phyloP scores from a whole-genome alignment of 2,329 filamentous ascomycete genomes.

The Canariomyces notabilis region DNA sequence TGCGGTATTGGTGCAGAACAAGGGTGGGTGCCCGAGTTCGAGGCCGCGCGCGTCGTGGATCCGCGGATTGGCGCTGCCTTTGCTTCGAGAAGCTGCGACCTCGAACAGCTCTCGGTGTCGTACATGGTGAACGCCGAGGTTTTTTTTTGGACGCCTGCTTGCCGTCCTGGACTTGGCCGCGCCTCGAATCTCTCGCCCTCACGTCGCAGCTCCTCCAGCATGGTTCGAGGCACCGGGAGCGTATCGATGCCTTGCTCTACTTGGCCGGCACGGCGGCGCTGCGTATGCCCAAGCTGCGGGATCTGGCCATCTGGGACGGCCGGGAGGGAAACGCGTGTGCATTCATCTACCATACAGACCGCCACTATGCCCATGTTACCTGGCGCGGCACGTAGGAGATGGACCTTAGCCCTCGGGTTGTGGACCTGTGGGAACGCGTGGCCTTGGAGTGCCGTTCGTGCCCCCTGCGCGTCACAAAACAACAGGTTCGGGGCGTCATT shows the following conservation, averaged over 20 bases:
- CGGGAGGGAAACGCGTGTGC: slow-evolving; percentile 28
- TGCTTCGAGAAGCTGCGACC: slow-evolving; percentile 25
- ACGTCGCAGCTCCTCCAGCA: slow-evolving; percentile 29
- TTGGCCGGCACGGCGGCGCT: slow-evolving; percentile 22
- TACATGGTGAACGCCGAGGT: slow-evolving; percentile 29
- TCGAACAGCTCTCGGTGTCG: slow-evolving; percentile 29
- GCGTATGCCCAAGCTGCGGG: slow-evolving; percentile 30
- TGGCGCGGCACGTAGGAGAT: slow-evolving; percentile 33
- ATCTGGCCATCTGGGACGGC: slow-evolving; percentile 34
- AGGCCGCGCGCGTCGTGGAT: slow-evolving; percentile 6
- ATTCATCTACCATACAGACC: slow-evolving; percentile 29
- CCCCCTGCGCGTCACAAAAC: slow-evolving; percentile 22
- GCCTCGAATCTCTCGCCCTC: slow-evolving; percentile 30
- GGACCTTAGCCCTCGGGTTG: slow-evolving; percentile 24
- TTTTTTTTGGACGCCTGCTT: slow-evolving; percentile 25
- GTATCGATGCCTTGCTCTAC: slow-evolving; percentile 25
- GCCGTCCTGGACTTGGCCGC: slow-evolving; percentile 27
- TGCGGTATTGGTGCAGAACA: slow-evolving; percentile 3
- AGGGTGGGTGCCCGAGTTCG: slow-evolving; percentile 7
- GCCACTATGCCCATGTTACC: slow-evolving; percentile 25
- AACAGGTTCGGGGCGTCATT: slow-evolving; percentile 23
- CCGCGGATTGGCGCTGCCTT: slow-evolving; percentile 19
- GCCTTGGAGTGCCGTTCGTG: slow-evolving; percentile 17
- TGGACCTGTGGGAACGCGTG: slow-evolving; percentile 25
- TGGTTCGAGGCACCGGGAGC: slow-evolving; percentile 11